Percentiles rank a stretch among this genome's conserved stretches.
These are phyloP conservation scores for Lolium perenne DNA, from an alignment of 176 grass and related monocot genomes.

Conservation along the genomic window DNA sequence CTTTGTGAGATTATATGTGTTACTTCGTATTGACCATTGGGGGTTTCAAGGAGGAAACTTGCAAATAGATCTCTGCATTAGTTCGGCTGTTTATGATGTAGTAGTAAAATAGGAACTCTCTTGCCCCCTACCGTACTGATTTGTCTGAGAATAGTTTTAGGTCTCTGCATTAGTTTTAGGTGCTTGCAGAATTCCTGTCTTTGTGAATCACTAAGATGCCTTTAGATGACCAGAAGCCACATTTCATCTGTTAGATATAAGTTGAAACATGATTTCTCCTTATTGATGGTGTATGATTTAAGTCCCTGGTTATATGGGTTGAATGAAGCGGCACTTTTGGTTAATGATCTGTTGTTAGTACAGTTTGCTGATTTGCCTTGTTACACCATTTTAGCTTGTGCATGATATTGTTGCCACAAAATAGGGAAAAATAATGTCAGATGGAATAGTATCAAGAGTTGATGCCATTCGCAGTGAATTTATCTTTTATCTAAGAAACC, in stretches of 20 bases:
- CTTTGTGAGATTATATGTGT: no score
- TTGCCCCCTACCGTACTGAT: neutral
- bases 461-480: neutral
- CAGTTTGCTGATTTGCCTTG: neutral
- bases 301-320: neutral
- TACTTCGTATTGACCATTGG: no score
- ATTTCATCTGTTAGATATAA: constrained; percentile 11
- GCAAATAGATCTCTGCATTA: neutral
- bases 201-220: neutral
- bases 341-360: neutral
- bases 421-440: neutral
- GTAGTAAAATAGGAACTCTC: neutral
- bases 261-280: neutral
- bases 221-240: neutral
- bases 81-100: neutral
- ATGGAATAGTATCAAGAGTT: constrained; percentile 3
- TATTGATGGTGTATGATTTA: neutral
- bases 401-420: neutral
- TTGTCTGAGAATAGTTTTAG: neutral
- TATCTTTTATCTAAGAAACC: constrained; percentile 20
- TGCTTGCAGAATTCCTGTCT: constrained; percentile 1
- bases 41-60: neutral
- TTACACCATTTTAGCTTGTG: neutral
- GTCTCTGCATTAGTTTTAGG: neutral
- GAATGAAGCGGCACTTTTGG: neutral